Percentiles rank a stretch among this genome's conserved stretches.
Conservation (phyloP, 208 protist species). For the Trichomonas vaginalis region DNA sequence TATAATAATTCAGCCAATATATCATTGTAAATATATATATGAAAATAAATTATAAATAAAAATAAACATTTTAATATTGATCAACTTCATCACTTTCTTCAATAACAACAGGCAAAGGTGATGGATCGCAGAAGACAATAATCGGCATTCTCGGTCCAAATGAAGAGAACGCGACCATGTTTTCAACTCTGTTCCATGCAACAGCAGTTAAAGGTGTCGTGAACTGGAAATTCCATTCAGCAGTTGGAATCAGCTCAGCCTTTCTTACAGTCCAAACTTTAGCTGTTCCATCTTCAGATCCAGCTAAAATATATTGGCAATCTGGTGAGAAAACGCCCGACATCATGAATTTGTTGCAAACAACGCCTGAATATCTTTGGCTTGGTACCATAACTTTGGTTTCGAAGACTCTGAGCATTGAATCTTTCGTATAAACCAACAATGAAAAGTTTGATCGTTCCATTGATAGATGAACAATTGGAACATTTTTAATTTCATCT, state of each 20-base stretch:
- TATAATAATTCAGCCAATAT: too few relatives aligned
- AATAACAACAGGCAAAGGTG: background rate
- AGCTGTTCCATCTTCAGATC: background rate
- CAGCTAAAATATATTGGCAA: background rate
- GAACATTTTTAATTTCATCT: background rate
- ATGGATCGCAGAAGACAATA: background rate
- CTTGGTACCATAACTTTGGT: slow-evolving; percentile 3
- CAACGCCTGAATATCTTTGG: background rate
- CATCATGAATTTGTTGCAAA: background rate
- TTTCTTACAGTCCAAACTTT: background rate
- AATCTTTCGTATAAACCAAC: background rate
- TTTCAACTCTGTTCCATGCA: slow-evolving; percentile 16
- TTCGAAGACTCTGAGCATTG: background rate
- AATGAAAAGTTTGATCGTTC: background rate
- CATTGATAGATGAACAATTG: background rate
- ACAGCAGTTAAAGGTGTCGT: background rate
- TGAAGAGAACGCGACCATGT: slow-evolving; percentile 2
- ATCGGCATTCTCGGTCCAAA: background rate
- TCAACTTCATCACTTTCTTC: background rate
- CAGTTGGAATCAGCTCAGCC: background rate
- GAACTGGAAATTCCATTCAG: background rate
- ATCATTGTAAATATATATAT: too few relatives aligned
- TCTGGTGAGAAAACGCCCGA: background rate
- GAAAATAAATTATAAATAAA: background rate
- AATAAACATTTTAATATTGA: background rate